These are phyloP conservation scores for Halophytophthora polymorphica DNA, from an alignment of 352 stramenopile species.

Conservation along the genomic window DNA sequence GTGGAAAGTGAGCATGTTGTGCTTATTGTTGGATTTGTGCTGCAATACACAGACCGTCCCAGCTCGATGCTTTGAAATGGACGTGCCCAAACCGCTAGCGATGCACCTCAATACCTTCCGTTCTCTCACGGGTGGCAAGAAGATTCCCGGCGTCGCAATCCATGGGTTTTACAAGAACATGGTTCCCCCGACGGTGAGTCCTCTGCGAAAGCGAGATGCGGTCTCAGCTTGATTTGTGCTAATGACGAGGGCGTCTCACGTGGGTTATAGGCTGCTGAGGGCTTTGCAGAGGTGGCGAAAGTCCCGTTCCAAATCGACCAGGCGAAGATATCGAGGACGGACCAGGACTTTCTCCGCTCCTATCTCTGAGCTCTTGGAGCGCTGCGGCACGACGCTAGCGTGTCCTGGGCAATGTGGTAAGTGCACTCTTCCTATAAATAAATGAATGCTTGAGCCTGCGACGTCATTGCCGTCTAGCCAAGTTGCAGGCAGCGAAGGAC, in stretches of 20 bases:
- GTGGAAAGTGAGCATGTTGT: neutral
- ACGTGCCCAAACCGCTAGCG: constrained; percentile 67
- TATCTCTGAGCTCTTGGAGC: constrained; percentile 54
- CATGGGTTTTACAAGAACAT: constrained; percentile 87
- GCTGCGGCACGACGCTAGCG: too few relatives aligned
- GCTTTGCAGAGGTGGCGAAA: constrained; percentile 69
- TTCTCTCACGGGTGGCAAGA: constrained; percentile 64
- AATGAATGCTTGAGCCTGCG: too few relatives aligned
- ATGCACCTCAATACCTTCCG: constrained; percentile 88
- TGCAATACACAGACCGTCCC: constrained; percentile 35
- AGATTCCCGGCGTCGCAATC: constrained; percentile 84
- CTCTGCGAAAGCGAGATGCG: neutral
- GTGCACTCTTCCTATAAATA: too few relatives aligned
- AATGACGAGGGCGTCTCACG: constrained; percentile 12
- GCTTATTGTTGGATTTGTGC: neutral
- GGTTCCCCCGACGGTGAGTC: constrained; percentile 36
- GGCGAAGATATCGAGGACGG: constrained; percentile 26
- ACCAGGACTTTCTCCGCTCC: constrained; percentile 45
- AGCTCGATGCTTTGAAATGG: constrained; percentile 76
- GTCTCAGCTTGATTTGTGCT: neutral
- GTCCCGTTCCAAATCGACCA: constrained; percentile 58
- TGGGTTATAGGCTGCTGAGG: constrained; percentile 51
- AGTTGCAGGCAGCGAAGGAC: too few relatives aligned
- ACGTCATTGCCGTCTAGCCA: too few relatives aligned
- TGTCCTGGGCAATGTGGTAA: too few relatives aligned